A percentile compares a stretch with the other conserved stretches of the same genome.
Conservation (phyloP, 148 eudicot species). For the Bassia scoparia region DNA sequence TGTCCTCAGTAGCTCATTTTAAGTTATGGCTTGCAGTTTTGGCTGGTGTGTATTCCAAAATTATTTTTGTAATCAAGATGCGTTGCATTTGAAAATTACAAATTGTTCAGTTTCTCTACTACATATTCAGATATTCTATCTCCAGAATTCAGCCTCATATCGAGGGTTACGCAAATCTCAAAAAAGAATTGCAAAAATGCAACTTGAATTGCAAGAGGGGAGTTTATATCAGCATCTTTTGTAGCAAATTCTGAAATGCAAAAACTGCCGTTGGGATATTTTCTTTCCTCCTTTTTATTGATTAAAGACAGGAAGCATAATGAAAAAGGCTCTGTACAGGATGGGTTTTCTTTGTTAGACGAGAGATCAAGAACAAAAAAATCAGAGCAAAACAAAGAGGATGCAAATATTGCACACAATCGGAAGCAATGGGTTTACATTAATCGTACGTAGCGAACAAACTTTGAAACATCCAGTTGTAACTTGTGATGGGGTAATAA, state of each 20-base stretch:
- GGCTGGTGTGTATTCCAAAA: neutral
- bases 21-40: slow-evolving; percentile 7
- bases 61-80: slow-evolving; percentile 5
- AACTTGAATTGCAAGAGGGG: too few relatives aligned
- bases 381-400: neutral
- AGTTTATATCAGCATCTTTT: too few relatives aligned
- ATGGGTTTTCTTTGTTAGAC: too few relatives aligned
- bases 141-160: too few relatives aligned
- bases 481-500: neutral
- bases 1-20: slow-evolving; percentile 9
- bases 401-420: neutral
- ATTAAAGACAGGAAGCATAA: too few relatives aligned
- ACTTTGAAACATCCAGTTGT: neutral
- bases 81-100: neutral
- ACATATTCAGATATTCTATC: too few relatives aligned
- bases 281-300: too few relatives aligned
- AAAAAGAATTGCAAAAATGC: too few relatives aligned
- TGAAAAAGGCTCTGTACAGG: too few relatives aligned
- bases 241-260: too few relatives aligned
- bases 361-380: neutral
- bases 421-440: neutral
- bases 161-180: too few relatives aligned
- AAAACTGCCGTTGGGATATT: too few relatives aligned
- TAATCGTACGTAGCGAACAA: neutral
- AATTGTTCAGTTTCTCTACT: neutral